Conservation (phyloP, 139 green algal genomes). For the Gonium pectorale region DNA sequence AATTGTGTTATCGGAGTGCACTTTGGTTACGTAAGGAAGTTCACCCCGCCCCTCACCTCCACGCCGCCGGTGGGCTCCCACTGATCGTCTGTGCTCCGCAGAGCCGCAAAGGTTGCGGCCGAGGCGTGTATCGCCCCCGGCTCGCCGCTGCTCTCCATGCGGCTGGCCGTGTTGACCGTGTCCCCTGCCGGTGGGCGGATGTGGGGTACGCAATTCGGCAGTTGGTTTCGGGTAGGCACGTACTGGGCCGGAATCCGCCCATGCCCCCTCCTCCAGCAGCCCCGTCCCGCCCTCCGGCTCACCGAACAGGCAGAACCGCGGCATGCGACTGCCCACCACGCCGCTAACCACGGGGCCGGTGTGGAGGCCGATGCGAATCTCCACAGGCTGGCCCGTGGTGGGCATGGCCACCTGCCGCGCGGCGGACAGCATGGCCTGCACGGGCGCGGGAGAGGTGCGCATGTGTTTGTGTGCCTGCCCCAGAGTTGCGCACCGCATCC, state of each 20-base stretch:
- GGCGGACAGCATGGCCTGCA: constrained; percentile 13
- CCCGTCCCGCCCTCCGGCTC: background rate
- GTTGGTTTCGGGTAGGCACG: background rate
- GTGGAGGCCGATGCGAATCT: constrained; percentile 42
- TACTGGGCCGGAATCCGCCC: background rate
- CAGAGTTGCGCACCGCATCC: too few relatives aligned
- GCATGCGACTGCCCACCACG: constrained; percentile 39
- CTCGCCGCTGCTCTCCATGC: constrained; percentile 33
- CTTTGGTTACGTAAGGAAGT: too few relatives aligned
- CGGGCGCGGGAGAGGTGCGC: background rate
- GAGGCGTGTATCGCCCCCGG: constrained; percentile 28
- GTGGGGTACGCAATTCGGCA: background rate
- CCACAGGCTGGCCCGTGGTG: constrained; percentile 10
- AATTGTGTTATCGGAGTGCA: too few relatives aligned
- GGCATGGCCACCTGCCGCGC: background rate
- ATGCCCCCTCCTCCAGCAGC: background rate
- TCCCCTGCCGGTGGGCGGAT: background rate
- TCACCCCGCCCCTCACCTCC: too few relatives aligned
- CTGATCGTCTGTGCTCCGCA: too few relatives aligned
- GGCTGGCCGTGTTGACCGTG: constrained; percentile 39
- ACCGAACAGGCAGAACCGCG: constrained; percentile 39
- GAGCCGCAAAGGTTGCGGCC: too few relatives aligned
- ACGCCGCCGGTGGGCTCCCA: too few relatives aligned
- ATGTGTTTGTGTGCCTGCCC: background rate
- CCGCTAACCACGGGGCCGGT: constrained; percentile 24